Evolutionary conservation across 2,329 filamentous ascomycete species (phyloP).

Genomic region (Pestalotiopsis sp.): DNA sequence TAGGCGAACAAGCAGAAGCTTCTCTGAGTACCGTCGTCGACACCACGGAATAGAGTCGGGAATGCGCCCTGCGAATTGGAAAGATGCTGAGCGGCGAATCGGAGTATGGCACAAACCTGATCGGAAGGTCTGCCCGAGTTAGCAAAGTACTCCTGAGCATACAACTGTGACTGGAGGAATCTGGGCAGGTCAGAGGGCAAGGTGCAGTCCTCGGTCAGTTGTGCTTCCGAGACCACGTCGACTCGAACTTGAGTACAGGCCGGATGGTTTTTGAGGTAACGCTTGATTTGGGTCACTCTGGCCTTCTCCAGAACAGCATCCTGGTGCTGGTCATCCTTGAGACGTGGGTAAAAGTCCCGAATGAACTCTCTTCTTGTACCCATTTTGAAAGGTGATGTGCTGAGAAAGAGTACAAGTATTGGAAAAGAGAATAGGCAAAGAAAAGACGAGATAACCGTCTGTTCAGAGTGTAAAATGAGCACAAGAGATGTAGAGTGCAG

Average conservation of each 20-base stretch:
- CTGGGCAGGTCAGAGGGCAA: conserved; percentile 26
- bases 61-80: conserved; percentile 22
- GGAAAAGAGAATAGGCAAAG: not conserved
- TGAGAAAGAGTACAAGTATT: not conserved
- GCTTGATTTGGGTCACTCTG: conserved; percentile 26
- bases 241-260: conserved; percentile 16
- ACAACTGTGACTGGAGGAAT: conserved; percentile 41
- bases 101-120: conserved; percentile 32
- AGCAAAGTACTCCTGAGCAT: conserved; percentile 37
- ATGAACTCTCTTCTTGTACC: conserved; percentile 13
- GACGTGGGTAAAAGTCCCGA: conserved; percentile 19
- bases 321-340: conserved; percentile 22
- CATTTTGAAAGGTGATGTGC: conserved; percentile 7
- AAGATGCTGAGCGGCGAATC: conserved; percentile 20
- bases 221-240: not conserved
- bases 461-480: too few relatives aligned
- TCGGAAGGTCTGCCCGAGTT: conserved; percentile 29
- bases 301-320: conserved; percentile 23
- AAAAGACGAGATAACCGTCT: too few relatives aligned
- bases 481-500: too few relatives aligned
- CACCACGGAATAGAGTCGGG: conserved; percentile 41
- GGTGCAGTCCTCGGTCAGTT: not conserved
- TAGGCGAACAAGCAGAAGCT: conserved; percentile 42
- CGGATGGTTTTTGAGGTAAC: conserved; percentile 20
- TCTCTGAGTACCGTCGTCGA: conserved; percentile 32